phyloP scores from a whole-genome alignment of 1,139 yeast species.

The Arxiozyma bovina region DNA sequence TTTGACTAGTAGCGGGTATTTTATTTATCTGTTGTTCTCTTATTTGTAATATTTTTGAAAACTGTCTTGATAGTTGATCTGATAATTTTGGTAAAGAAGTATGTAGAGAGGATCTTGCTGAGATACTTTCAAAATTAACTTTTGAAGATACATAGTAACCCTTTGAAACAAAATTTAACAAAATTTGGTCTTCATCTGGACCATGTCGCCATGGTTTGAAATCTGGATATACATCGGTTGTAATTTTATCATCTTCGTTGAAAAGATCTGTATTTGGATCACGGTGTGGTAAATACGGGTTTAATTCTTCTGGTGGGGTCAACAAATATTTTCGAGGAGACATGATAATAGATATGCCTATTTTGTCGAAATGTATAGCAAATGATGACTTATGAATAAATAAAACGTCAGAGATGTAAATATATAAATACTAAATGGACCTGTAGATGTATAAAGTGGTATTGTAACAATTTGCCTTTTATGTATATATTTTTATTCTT shows the following conservation, averaged over 20 bases:
- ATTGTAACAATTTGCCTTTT: background rate
- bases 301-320: conserved; percentile 29
- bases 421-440: background rate
- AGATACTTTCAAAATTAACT: conserved; percentile 50
- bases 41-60: conserved; percentile 56
- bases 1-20: conserved; percentile 37
- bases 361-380: background rate
- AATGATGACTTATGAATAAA: background rate
- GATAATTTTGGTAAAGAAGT: conserved; percentile 42
- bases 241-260: background rate
- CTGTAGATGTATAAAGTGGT: background rate
- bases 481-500: too few relatives aligned
- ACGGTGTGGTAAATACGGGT: conserved; percentile 19
- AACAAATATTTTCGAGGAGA: conserved; percentile 27
- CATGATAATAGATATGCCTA: conserved; percentile 11
- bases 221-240: conserved; percentile 48
- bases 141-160: conserved; percentile 50
- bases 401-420: background rate
- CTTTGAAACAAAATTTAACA: conserved; percentile 44
- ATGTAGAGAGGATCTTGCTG: conserved; percentile 43
- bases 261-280: background rate
- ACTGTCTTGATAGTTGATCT: conserved; percentile 50
- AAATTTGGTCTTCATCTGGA: conserved; percentile 44
- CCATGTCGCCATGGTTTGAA: conserved; percentile 71
- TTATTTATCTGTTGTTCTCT: conserved; percentile 61